Conservation (phyloP, 208 protist species). For the Crithidia acanthocephali region DNA sequence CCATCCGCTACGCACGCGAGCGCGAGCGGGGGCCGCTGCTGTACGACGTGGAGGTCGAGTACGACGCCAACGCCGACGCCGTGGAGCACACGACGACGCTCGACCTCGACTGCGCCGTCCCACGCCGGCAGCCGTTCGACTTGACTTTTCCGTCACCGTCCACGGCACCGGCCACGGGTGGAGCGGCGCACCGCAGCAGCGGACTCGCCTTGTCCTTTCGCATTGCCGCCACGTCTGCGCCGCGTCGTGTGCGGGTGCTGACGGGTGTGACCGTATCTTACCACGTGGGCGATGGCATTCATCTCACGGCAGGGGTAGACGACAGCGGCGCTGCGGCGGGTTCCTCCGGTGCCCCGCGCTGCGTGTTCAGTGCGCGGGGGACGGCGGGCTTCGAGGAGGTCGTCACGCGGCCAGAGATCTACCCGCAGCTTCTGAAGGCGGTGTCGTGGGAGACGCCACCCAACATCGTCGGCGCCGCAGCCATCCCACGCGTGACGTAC, state of each 20-base stretch:
- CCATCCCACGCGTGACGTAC: constrained; percentile 17
- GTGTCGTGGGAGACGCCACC: constrained; percentile 2
- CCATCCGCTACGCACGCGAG: constrained; percentile 52
- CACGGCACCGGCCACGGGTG: background rate
- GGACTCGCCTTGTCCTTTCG: constrained; percentile 28
- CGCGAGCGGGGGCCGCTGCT: constrained; percentile 53
- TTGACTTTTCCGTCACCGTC: constrained; percentile 1
- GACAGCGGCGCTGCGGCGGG: background rate
- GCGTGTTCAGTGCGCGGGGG: constrained; percentile 17
- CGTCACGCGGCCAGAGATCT: constrained; percentile 12
- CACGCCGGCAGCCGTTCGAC: constrained; percentile 27
- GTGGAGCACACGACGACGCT: constrained; percentile 59
- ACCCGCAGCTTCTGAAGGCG: constrained; percentile 16
- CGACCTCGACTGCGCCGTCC: constrained; percentile 36
- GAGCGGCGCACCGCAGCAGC: background rate
- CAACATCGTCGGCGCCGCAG: background rate
- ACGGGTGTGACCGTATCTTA: constrained; percentile 21
- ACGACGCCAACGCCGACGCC: constrained; percentile 41
- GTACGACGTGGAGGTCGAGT: constrained; percentile 58
- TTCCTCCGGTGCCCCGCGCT: background rate
- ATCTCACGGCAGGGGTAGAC: constrained; percentile 7
- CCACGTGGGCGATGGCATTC: constrained; percentile 16
- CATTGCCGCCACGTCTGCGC: constrained; percentile 16
- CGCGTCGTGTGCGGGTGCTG: constrained; percentile 24
- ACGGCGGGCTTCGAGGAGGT: constrained; percentile 11